These are phyloP conservation scores for Pichia sp. DNA, from an alignment of 1,139 yeast genomes.

Conservation along the genomic window DNA sequence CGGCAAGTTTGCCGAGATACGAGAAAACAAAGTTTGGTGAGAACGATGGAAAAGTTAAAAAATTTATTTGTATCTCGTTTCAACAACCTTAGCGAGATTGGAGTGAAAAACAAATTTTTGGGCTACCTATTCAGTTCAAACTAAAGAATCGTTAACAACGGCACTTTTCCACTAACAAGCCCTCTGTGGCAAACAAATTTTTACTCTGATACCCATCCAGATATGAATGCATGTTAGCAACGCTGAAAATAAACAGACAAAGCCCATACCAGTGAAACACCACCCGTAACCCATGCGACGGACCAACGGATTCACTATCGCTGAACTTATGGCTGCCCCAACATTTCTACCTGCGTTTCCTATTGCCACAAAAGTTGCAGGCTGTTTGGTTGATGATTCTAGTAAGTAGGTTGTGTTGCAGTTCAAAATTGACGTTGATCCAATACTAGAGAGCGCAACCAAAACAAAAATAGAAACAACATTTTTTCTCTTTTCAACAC, in stretches of 20 bases:
- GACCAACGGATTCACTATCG: neutral
- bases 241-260: neutral
- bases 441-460: neutral
- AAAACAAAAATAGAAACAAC: neutral
- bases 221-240: neutral
- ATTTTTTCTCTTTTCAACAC: neutral
- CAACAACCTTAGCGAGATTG: too few relatives aligned
- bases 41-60: too few relatives aligned
- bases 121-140: too few relatives aligned
- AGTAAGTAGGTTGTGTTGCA: neutral
- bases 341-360: neutral
- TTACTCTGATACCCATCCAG: neutral
- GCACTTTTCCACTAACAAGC: too few relatives aligned
- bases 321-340: conserved; percentile 2
- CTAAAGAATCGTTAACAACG: too few relatives aligned
- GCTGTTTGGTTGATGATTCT: neutral
- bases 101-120: too few relatives aligned
- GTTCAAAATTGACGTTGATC: neutral
- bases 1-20: too few relatives aligned
- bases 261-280: conserved; percentile 1
- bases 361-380: neutral
- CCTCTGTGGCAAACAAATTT: too few relatives aligned
- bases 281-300: neutral
- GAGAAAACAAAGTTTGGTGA: too few relatives aligned
- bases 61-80: too few relatives aligned